These are phyloP conservation scores for Akebia trifoliata DNA, from an alignment of 164 flowering plant genomes.

Conservation along the genomic window DNA sequence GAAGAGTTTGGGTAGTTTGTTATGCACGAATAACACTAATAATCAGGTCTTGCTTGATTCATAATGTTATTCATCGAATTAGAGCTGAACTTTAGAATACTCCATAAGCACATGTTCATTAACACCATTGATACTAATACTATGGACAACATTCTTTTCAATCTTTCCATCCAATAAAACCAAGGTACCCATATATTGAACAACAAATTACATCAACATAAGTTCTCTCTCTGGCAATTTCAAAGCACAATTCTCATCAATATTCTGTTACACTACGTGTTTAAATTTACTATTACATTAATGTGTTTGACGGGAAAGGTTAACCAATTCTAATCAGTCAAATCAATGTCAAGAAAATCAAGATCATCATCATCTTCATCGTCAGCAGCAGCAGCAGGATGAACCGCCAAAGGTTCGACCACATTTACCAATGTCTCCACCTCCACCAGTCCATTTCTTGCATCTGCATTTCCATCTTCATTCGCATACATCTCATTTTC, in stretches of 20 bases:
- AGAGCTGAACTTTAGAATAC: too few relatives aligned
- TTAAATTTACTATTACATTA: conserved; percentile 3
- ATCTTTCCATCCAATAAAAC: too few relatives aligned
- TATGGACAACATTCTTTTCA: too few relatives aligned
- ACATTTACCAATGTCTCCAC: conserved; percentile 16
- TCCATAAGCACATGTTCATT: too few relatives aligned
- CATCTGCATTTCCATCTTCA: conserved; percentile 25
- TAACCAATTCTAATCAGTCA: conserved; percentile 36
- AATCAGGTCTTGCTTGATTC: too few relatives aligned
- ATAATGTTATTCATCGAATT: too few relatives aligned
- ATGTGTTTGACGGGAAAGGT: conserved; percentile 1
- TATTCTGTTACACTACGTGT: not conserved
- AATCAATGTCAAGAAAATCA: conserved; percentile 56
- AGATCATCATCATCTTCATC: conserved; percentile 44
- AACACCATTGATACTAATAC: too few relatives aligned
- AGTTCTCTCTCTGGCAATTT: not conserved
- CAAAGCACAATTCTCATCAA: not conserved
- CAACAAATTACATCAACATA: conserved; percentile 11
- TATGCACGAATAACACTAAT: too few relatives aligned
- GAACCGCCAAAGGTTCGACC: conserved; percentile 36
- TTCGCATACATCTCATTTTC: conserved; percentile 29
- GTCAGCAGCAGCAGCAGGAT: conserved; percentile 24
- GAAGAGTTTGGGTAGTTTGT: too few relatives aligned
- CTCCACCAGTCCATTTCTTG: conserved; percentile 24
- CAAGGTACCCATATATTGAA: too few relatives aligned